A percentile compares a stretch with the other conserved stretches of the same genome.
These are phyloP conservation scores for Bauhinia variegata DNA, from an alignment of 306 rosid genomes.

Conservation along the genomic window DNA sequence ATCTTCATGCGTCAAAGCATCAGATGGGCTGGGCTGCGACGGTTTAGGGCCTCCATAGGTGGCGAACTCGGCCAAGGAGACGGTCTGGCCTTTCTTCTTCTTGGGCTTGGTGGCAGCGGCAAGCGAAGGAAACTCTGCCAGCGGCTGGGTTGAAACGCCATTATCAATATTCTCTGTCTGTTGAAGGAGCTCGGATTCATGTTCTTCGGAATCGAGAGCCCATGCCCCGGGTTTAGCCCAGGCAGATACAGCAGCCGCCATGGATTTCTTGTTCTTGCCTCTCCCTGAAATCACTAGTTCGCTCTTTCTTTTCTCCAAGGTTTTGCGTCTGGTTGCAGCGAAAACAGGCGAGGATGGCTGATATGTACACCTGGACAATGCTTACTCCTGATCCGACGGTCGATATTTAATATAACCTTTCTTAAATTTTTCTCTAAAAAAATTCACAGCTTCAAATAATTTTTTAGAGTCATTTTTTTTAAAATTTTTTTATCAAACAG, in stretches of 20 bases:
- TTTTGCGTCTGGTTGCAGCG: slow-evolving; percentile 40
- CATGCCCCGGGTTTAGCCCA: slow-evolving; percentile 96
- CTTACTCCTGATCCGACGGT: slow-evolving; percentile 36
- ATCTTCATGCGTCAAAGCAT: slow-evolving; percentile 46
- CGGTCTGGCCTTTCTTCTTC: slow-evolving; percentile 80
- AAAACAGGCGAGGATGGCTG: not conserved
- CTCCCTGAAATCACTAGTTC: not conserved
- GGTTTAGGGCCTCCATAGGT: slow-evolving; percentile 53
- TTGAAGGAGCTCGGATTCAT: slow-evolving; percentile 74
- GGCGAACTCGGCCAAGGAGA: slow-evolving; percentile 65
- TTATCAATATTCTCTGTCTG: slow-evolving; percentile 35
- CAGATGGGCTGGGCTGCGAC: slow-evolving; percentile 31
- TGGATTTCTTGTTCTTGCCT: slow-evolving; percentile 26
- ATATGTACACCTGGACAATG: not conserved
- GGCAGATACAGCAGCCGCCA: slow-evolving; percentile 91
- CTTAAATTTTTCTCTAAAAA: too few relatives aligned
- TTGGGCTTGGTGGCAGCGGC: slow-evolving; percentile 74
- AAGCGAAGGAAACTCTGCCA: slow-evolving; percentile 80
- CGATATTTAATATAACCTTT: too few relatives aligned
- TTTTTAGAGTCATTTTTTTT: too few relatives aligned
- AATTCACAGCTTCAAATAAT: too few relatives aligned
- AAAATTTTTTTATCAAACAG: too few relatives aligned
- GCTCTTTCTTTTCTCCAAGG: not conserved
- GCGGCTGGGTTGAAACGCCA: slow-evolving; percentile 27
- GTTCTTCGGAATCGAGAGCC: slow-evolving; percentile 83